A percentile compares a stretch with the other conserved stretches of the same genome.
Evolutionary conservation across 257 asterid species (phyloP).

Genomic region (Nicotiana otophora): DNA sequence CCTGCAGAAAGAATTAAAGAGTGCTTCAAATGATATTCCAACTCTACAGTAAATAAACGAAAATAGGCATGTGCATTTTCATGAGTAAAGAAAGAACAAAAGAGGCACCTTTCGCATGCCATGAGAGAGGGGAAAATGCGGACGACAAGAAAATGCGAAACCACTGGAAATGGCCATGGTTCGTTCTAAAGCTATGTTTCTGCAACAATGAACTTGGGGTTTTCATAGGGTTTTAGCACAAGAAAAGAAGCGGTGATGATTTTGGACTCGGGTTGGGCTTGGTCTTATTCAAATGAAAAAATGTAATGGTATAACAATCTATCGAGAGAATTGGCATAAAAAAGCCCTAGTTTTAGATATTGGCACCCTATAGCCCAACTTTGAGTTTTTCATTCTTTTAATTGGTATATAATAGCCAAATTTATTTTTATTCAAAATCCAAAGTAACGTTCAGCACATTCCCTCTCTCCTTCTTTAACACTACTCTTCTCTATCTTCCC

Average conservation of each 20-base stretch:
- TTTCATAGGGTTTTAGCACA: not conserved
- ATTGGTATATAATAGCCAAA: no score
- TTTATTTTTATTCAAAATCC: no score
- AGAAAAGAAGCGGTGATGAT: not conserved
- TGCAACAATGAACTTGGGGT: not conserved
- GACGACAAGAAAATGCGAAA: constrained; percentile 49
- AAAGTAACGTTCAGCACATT: no score
- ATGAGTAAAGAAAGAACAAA: not conserved
- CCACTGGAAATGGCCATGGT: constrained; percentile 57
- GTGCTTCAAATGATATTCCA: not conserved
- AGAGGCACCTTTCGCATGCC: constrained; percentile 6
- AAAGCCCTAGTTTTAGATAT: no score
- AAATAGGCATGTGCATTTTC: not conserved
- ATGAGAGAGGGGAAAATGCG: constrained; percentile 20
- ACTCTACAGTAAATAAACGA: not conserved
- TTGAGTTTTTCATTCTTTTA: no score
- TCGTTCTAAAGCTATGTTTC: not conserved
- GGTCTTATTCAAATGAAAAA: not conserved
- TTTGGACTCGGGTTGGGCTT: not conserved
- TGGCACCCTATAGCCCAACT: no score
- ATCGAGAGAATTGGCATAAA: no score
- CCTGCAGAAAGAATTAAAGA: constrained; percentile 16
- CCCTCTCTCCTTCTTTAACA: no score
- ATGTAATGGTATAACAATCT: no score
- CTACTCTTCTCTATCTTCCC: no score